phyloP scores from a whole-genome alignment of 305 asterid species.

The Plantago coronopus region DNA sequence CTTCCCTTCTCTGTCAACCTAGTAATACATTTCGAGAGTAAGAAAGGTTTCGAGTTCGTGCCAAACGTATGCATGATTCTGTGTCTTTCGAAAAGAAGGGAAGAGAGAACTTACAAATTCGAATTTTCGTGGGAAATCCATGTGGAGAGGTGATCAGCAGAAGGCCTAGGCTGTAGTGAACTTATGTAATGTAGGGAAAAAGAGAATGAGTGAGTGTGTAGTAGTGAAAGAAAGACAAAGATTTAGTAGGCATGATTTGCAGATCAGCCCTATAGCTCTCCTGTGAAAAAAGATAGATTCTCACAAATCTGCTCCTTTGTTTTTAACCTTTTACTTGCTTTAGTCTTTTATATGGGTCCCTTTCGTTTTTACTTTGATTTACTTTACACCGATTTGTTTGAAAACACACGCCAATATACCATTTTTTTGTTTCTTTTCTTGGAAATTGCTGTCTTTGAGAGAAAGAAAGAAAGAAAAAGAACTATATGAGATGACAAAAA shows the following conservation, averaged over 20 bases:
- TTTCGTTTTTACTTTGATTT: slow-evolving; percentile 5
- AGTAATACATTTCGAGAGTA: neutral
- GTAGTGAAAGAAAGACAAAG: slow-evolving; percentile 7
- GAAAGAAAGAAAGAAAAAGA: slow-evolving; percentile 4
- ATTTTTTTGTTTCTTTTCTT: slow-evolving; percentile 1
- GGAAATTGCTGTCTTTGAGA: slow-evolving; percentile 5
- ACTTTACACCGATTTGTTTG: slow-evolving; percentile 16
- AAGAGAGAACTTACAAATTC: slow-evolving; percentile 1
- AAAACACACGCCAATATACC: slow-evolving; percentile 8
- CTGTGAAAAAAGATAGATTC: neutral
- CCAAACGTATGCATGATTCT: too few relatives aligned
- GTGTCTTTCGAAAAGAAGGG: neutral
- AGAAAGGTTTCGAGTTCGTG: neutral
- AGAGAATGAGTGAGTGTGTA: neutral
- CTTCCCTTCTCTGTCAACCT: slow-evolving; percentile 9
- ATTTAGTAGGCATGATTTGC: neutral
- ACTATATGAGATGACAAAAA: neutral
- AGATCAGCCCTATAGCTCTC: neutral
- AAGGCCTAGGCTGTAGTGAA: neutral
- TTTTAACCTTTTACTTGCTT: neutral
- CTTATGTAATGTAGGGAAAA: neutral
- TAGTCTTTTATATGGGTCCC: slow-evolving; percentile 2
- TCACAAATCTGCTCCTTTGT: slow-evolving; percentile 9
- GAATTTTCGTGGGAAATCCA: slow-evolving; percentile 6
- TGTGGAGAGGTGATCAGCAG: neutral